These are phyloP conservation scores for Dalbergia oliveri DNA, from an alignment of 306 rosid species.

Conservation along the genomic window DNA sequence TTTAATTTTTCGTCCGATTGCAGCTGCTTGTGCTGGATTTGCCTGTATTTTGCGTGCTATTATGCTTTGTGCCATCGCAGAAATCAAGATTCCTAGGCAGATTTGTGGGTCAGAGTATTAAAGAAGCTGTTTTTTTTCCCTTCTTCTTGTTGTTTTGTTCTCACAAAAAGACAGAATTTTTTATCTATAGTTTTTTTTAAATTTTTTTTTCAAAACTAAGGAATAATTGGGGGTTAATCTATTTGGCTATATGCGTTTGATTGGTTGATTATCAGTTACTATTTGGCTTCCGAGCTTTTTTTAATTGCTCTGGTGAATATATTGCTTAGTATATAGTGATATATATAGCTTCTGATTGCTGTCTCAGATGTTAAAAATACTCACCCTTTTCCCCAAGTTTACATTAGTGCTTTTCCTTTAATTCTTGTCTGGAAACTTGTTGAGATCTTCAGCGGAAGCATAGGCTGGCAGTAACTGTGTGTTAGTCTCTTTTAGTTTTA, in stretches of 20 bases:
- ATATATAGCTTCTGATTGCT: constrained; percentile 6
- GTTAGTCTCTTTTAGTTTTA: neutral
- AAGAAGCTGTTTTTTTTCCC: neutral
- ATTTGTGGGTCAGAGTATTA: neutral
- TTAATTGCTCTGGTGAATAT: neutral
- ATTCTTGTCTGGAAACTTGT: neutral
- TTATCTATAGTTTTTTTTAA: constrained; percentile 5
- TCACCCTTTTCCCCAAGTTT: neutral
- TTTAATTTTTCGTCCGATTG: neutral
- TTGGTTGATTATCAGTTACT: neutral
- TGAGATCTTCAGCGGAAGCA: neutral
- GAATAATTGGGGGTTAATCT: neutral
- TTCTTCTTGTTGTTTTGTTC: neutral
- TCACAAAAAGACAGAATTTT: constrained; percentile 18
- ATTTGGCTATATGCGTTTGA: neutral
- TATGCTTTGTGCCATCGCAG: neutral
- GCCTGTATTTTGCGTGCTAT: neutral
- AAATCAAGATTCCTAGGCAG: neutral
- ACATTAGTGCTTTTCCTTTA: constrained; percentile 32
- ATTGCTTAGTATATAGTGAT: constrained; percentile 8
- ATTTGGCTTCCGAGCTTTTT: neutral
- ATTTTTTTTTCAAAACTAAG: neutral
- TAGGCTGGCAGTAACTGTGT: neutral
- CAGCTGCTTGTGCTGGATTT: too few relatives aligned
- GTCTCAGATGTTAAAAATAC: neutral